phyloP scores from a whole-genome alignment of 306 rosid species.

The Malus orientalis region DNA sequence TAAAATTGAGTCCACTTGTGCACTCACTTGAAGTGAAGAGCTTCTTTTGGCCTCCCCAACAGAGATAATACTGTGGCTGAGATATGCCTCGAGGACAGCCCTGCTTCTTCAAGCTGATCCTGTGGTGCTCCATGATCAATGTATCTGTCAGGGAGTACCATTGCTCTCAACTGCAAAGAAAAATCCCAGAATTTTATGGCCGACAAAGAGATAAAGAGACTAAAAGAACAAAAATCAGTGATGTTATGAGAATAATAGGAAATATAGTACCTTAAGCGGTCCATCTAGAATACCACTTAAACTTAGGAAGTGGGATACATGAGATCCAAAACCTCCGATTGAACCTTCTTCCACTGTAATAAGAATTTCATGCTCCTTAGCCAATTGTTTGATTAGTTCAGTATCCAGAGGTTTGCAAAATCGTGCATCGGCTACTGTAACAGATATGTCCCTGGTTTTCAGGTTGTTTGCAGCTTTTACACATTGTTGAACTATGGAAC shows the following conservation, averaged over 20 bases:
- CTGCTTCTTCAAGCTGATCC: slow-evolving; percentile 66
- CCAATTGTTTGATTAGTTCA: slow-evolving; percentile 48
- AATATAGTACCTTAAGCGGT: slow-evolving; percentile 55
- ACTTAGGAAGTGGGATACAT: slow-evolving; percentile 71
- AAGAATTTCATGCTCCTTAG: slow-evolving; percentile 72
- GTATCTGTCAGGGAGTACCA: slow-evolving; percentile 93
- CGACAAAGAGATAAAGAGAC: background rate
- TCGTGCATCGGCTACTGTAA: slow-evolving; percentile 90
- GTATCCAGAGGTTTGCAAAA: slow-evolving; percentile 92
- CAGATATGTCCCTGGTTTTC: slow-evolving; percentile 33
- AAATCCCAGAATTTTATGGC: slow-evolving; percentile 2
- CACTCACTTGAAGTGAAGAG: slow-evolving; percentile 44
- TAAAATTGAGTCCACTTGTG: slow-evolving; percentile 4
- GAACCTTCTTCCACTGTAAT: slow-evolving; percentile 86
- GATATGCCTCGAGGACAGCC: slow-evolving; percentile 71
- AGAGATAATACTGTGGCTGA: slow-evolving; percentile 65
- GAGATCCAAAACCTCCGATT: slow-evolving; percentile 94
- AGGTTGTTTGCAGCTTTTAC: slow-evolving; percentile 55
- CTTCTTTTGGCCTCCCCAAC: slow-evolving; percentile 64
- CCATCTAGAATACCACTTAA: slow-evolving; percentile 75
- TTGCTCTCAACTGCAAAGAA: slow-evolving; percentile 61
- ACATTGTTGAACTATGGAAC: slow-evolving; percentile 71
- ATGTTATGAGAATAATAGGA: background rate
- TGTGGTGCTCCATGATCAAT: slow-evolving; percentile 76
- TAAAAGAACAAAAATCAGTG: background rate